phyloP scores from a whole-genome alignment of 495 filamentous ascomycete species.

The Alectoria sarmentosa region DNA sequence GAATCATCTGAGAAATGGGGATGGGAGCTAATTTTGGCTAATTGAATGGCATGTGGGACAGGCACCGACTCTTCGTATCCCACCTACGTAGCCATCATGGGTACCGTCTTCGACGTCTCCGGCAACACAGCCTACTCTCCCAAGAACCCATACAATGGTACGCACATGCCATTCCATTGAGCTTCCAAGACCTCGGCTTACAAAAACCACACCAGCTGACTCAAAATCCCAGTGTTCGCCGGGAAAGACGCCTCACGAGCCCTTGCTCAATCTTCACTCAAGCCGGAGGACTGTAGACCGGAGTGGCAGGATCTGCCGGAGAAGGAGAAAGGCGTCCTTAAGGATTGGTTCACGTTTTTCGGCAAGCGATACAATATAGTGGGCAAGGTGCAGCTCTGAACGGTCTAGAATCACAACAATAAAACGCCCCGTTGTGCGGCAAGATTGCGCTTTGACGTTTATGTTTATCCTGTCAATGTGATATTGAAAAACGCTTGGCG shows the following conservation, averaged over 20 bases:
- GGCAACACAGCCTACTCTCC: conserved; percentile 79
- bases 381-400: conserved; percentile 53
- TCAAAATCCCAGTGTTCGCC: conserved; percentile 64
- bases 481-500: conserved; percentile 8
- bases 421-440: conserved; percentile 13
- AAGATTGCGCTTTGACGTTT: conserved; percentile 13
- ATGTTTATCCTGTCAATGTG: not conserved
- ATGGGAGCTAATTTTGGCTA: not conserved
- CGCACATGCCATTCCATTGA: conserved; percentile 19
- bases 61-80: conserved; percentile 58
- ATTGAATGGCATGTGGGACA: conserved; percentile 25
- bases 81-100: conserved; percentile 93
- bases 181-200: not conserved
- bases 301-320: conserved; percentile 82
- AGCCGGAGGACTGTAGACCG: conserved; percentile 71
- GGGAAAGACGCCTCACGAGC: conserved; percentile 92
- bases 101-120: conserved; percentile 88
- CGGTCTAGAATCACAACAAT: not conserved
- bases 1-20: not conserved
- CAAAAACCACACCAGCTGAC: conserved; percentile 13
- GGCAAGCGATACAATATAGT: conserved; percentile 92
- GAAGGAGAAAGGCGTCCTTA: conserved; percentile 76
- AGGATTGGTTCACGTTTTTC: conserved; percentile 95
- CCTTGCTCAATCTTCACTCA: conserved; percentile 77
- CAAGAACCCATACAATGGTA: conserved; percentile 80